These are phyloP conservation scores for Daldinia caldariorum DNA, from an alignment of 495 filamentous ascomycete genomes.

Conservation along the genomic window DNA sequence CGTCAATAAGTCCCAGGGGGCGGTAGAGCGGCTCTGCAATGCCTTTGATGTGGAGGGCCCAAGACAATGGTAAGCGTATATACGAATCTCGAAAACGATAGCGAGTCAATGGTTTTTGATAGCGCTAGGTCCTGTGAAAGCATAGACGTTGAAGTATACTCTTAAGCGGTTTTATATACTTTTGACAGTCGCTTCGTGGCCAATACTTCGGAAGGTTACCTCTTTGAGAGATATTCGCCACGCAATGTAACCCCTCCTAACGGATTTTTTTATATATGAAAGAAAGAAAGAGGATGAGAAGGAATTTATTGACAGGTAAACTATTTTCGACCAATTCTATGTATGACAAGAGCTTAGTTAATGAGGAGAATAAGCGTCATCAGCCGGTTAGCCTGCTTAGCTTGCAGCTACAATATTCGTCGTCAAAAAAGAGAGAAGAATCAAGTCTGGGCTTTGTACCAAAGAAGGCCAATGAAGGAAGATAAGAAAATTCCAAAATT, in stretches of 20 bases:
- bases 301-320: neutral
- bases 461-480: neutral
- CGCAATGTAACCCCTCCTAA: constrained; percentile 3
- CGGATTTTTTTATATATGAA: too few species aligned
- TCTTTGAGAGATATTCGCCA: neutral
- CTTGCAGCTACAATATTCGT: neutral
- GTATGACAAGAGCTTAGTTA: neutral
- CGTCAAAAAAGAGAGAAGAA: neutral
- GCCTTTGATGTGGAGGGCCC: neutral
- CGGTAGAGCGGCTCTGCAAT: neutral
- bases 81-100: neutral
- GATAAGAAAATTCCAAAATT: neutral
- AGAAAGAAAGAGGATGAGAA: neutral
- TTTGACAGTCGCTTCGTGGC: neutral
- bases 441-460: neutral
- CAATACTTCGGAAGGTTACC: neutral
- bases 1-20: neutral
- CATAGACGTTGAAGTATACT: neutral
- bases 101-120: neutral
- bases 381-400: neutral
- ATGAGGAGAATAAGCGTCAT: neutral
- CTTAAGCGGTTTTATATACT: neutral
- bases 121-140: neutral
- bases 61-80: neutral
- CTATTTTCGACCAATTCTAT: neutral